These are phyloP conservation scores for Coemansia sp. DNA, from an alignment of 192 early-diverging fungal species.

Conservation along the genomic window DNA sequence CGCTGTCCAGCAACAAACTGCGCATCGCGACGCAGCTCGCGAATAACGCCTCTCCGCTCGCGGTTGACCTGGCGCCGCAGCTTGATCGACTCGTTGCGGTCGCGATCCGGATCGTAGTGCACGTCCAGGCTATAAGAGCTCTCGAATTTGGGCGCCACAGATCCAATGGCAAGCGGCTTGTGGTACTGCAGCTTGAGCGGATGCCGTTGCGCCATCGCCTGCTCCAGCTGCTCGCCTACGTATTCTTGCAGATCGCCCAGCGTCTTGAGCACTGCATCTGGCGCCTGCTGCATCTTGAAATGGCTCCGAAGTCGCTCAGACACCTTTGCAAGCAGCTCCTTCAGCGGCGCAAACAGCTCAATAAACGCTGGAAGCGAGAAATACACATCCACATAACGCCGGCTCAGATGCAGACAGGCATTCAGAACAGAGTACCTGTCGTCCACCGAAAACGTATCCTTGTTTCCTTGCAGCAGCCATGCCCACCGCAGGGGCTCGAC, in stretches of 20 bases:
- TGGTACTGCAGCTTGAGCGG: slow-evolving; percentile 85
- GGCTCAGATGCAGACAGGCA: slow-evolving; percentile 18
- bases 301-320: slow-evolving; percentile 17
- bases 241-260: slow-evolving; percentile 26
- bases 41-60: slow-evolving; percentile 91
- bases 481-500: slow-evolving; percentile 30
- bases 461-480: slow-evolving; percentile 16
- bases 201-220: slow-evolving; percentile 55
- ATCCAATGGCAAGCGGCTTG: slow-evolving; percentile 81
- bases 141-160: slow-evolving; percentile 91
- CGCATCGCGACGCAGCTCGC: slow-evolving; percentile 94
- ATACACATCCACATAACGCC: slow-evolving; percentile 51
- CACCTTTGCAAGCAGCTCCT: slow-evolving; percentile 20
- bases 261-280: slow-evolving; percentile 5
- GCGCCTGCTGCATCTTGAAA: slow-evolving; percentile 36
- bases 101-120: slow-evolving; percentile 78
- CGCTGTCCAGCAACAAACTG: slow-evolving; percentile 80
- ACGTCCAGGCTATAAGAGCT: slow-evolving; percentile 84
- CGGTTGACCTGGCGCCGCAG: slow-evolving; percentile 81
- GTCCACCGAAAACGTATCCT: slow-evolving; percentile 8
- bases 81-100: slow-evolving; percentile 73
- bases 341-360: slow-evolving; percentile 59
- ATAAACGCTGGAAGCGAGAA: slow-evolving; percentile 63
- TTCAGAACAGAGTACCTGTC: slow-evolving; percentile 29
- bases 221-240: slow-evolving; percentile 57